Percentiles rank a stretch among this genome's conserved stretches.
phyloP scores from a whole-genome alignment of 176 grass and related monocot genomes.

The Oryza punctata region DNA sequence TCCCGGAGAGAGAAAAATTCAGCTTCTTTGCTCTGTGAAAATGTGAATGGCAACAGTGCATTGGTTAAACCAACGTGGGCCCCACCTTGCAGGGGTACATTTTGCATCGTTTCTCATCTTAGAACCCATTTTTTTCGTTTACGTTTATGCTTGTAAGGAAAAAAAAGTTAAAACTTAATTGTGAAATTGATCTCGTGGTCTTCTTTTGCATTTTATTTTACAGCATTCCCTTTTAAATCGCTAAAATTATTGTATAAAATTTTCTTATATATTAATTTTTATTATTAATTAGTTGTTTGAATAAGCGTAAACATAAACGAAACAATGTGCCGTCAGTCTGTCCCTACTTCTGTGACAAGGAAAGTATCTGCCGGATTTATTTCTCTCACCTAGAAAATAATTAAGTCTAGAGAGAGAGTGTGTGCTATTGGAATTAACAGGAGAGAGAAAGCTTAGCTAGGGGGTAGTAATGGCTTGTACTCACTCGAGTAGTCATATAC shows the following conservation, averaged over 20 bases:
- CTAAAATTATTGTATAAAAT: no score
- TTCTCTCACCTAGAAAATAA: background rate
- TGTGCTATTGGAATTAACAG: background rate
- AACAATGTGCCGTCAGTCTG: no score
- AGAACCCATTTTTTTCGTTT: no score
- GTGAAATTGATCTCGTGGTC: no score
- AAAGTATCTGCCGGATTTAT: conserved; percentile 20
- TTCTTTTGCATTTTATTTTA: no score
- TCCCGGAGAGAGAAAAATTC: background rate
- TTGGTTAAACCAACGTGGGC: background rate
- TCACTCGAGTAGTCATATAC: background rate
- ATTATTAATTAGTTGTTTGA: no score
- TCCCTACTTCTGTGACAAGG: background rate
- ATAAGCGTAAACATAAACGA: no score
- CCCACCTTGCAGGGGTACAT: background rate
- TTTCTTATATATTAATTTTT: no score
- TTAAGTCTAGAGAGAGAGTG: background rate
- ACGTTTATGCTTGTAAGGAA: no score
- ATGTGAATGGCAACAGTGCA: background rate
- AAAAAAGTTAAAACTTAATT: no score
- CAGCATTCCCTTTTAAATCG: no score
- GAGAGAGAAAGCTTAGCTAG: background rate
- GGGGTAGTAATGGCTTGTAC: background rate
- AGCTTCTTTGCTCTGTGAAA: no score
- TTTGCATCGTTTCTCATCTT: background rate